Evolutionary conservation across 768 basidiomycete genomes (phyloP).

Genomic region (Xerocomus brunneocitrinus): DNA sequence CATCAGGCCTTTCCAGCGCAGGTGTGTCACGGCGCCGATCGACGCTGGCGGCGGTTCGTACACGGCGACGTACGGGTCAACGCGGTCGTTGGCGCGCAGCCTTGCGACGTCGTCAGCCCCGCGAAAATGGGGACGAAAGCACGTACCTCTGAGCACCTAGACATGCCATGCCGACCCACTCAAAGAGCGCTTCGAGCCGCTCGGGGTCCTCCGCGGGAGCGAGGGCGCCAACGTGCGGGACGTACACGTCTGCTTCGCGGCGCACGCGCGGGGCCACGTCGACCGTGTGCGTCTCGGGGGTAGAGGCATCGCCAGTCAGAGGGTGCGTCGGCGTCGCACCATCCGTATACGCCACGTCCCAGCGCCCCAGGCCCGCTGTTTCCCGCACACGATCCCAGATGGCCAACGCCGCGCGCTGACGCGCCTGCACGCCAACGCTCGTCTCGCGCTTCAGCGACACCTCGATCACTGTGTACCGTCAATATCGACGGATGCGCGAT

Average conservation of each 20-base stretch:
- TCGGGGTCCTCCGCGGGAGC: constrained; percentile 42
- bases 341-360: constrained; percentile 41
- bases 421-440: constrained; percentile 34
- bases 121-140: background rate
- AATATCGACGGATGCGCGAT: too few relatives aligned
- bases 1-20: constrained; percentile 62
- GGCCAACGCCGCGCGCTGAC: constrained; percentile 37
- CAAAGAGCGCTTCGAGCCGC: constrained; percentile 46
- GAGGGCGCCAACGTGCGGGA: constrained; percentile 36
- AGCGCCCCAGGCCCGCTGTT: constrained; percentile 30
- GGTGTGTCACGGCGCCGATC: constrained; percentile 45
- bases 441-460: constrained; percentile 40
- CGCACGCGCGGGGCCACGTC: constrained; percentile 22
- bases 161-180: constrained; percentile 71
- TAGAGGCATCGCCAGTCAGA: too few relatives aligned
- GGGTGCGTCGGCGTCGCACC: constrained; percentile 14
- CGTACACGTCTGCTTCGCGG: constrained; percentile 32
- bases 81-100: constrained; percentile 55
- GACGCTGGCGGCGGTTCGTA: constrained; percentile 52
- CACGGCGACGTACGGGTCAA: constrained; percentile 64
- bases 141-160: constrained; percentile 61
- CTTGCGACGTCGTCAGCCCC: constrained; percentile 32
- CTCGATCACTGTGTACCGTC: constrained; percentile 38
- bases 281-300: constrained; percentile 1
- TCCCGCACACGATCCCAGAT: constrained; percentile 49